These are phyloP conservation scores for Populus ilicifolia DNA, from an alignment of 345 rosid genomes.

Conservation along the genomic window DNA sequence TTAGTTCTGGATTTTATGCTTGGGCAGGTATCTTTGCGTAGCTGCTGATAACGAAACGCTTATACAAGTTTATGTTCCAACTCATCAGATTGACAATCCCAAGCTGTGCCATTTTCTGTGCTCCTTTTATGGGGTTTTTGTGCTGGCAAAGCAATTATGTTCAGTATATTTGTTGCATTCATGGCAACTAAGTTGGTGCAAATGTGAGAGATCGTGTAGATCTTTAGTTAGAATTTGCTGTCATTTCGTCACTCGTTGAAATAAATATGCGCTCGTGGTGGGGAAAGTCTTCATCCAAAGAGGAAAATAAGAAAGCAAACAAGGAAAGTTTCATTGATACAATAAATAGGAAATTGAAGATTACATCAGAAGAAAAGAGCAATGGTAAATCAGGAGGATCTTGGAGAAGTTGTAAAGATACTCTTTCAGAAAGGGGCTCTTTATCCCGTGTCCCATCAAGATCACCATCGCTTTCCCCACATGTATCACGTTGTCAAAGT, in stretches of 20 bases:
- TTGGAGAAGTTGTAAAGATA: constrained; percentile 9
- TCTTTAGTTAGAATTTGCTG: constrained; percentile 20
- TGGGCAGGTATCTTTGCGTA: not conserved
- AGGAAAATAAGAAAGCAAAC: constrained; percentile 24
- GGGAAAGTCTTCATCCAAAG: constrained; percentile 21
- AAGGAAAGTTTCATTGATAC: constrained; percentile 30
- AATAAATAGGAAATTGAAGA: constrained; percentile 21
- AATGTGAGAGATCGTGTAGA: constrained; percentile 14
- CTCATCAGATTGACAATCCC: not conserved
- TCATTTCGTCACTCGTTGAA: not conserved
- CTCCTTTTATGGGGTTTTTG: constrained; percentile 5
- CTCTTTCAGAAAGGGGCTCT: constrained; percentile 17
- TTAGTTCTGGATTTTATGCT: not conserved
- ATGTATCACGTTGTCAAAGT: constrained; percentile 30
- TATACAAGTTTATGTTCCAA: not conserved
- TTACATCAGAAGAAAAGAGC: constrained; percentile 18
- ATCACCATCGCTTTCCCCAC: constrained; percentile 26
- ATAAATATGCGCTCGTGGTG: constrained; percentile 39
- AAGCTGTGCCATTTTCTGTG: constrained; percentile 1
- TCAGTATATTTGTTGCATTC: constrained; percentile 26
- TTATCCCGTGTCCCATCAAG: constrained; percentile 26
- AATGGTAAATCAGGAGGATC: constrained; percentile 15
- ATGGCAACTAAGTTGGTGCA: constrained; percentile 21
- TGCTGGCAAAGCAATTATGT: constrained; percentile 9
- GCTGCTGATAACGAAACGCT: constrained; percentile 3